phyloP scores from a whole-genome alignment of 2,329 filamentous ascomycete genomes.

The Aspergillus bombycis region DNA sequence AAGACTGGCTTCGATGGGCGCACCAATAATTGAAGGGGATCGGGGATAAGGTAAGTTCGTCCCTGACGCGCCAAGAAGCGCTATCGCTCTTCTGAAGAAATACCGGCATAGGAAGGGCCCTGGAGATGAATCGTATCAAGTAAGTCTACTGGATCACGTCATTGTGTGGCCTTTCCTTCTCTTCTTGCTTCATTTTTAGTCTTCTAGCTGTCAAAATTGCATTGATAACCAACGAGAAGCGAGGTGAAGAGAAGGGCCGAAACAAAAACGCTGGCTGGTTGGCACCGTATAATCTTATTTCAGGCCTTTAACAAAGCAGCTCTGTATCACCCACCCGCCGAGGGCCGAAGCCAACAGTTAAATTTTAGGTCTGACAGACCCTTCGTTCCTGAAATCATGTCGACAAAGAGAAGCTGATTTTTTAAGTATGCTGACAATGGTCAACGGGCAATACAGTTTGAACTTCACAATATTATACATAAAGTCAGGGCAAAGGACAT shows the following conservation, averaged over 20 bases:
- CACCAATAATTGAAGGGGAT: not conserved
- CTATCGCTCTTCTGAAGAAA: too few species aligned
- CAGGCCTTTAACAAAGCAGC: too few species aligned
- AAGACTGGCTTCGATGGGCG: not conserved
- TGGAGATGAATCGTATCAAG: not conserved
- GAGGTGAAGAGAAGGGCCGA: fast-evolving
- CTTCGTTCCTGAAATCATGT: too few species aligned
- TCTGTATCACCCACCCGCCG: too few species aligned
- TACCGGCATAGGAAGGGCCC: too few species aligned
- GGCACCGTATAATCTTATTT: too few species aligned
- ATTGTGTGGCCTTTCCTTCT: not conserved
- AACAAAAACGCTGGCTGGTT: too few species aligned
- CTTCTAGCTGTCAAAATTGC: too few species aligned
- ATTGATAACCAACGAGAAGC: too few species aligned
- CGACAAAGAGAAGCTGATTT: not conserved
- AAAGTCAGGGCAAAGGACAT: not conserved
- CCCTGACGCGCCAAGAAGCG: not conserved
- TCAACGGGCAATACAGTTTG: not conserved
- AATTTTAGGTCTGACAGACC: too few species aligned
- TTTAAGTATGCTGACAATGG: not conserved
- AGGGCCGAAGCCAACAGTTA: too few species aligned
- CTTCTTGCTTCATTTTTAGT: not conserved
- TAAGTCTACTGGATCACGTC: not conserved
- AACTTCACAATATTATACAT: not conserved
- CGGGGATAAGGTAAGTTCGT: not conserved